Evolutionary conservation across 2,329 filamentous ascomycete species (phyloP).

Genomic region (Didymella arachidicola): DNA sequence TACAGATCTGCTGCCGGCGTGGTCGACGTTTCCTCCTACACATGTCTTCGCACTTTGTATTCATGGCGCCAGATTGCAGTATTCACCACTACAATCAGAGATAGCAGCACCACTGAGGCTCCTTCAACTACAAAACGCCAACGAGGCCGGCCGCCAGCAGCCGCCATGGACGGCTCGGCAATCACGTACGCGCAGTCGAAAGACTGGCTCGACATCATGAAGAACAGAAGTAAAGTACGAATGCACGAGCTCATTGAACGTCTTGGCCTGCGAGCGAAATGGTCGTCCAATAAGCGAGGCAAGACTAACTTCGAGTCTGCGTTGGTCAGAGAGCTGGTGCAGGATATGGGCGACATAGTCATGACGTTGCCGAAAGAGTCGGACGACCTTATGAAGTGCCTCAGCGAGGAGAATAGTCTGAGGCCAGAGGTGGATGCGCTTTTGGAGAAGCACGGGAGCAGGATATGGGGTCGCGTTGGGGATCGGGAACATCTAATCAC

Average conservation of each 20-base stretch:
- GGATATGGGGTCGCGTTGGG: conserved; percentile 44
- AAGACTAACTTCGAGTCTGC: conserved; percentile 50
- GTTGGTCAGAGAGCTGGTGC: conserved; percentile 45
- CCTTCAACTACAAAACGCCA: background rate
- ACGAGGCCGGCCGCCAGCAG: conserved; percentile 20
- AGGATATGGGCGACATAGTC: conserved; percentile 46
- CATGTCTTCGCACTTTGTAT: conserved; percentile 11
- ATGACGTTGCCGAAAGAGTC: conserved; percentile 45
- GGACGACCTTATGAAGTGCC: conserved; percentile 41
- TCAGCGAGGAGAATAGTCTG: conserved; percentile 42
- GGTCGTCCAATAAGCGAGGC: conserved; percentile 50
- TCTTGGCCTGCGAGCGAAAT: conserved; percentile 46
- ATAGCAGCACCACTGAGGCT: background rate
- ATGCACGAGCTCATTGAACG: conserved; percentile 51
- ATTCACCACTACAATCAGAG: background rate
- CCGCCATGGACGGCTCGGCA: conserved; percentile 35
- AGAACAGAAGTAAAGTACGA: conserved; percentile 45
- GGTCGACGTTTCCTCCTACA: background rate
- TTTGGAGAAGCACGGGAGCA: conserved; percentile 43
- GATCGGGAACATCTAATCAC: conserved; percentile 45
- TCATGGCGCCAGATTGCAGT: conserved; percentile 7
- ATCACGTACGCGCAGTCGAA: conserved; percentile 44
- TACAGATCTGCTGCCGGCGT: conserved; percentile 8
- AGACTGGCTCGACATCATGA: conserved; percentile 50
- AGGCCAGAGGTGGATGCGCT: conserved; percentile 41